Evolutionary conservation across 169 alveolate species (phyloP).

Genomic region (Sarcocystis neurona): DNA sequence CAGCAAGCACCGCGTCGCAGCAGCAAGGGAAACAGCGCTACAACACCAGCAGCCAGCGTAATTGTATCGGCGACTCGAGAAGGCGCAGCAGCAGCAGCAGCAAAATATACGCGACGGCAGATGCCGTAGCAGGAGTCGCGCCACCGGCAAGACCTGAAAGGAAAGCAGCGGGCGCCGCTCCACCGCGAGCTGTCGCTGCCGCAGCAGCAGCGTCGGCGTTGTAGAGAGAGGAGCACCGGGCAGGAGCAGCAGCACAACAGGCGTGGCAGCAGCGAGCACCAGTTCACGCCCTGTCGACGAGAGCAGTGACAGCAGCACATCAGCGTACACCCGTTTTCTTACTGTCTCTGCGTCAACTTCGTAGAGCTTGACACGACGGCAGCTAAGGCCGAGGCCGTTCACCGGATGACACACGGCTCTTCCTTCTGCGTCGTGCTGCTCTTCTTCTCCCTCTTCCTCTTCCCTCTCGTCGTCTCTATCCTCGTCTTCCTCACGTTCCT

Average conservation of each 20-base stretch:
- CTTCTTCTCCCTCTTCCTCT: background rate
- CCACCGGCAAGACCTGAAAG: no score
- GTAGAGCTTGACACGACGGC: constrained; percentile 36
- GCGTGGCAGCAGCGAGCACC: no score
- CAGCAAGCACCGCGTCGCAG: no score
- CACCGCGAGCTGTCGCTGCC: no score
- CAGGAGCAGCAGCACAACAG: background rate
- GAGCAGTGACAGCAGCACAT: background rate
- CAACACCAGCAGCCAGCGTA: no score
- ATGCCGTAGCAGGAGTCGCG: no score
- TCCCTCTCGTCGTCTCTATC: background rate
- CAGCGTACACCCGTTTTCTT: background rate
- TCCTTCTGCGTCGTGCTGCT: background rate
- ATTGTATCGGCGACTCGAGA: no score
- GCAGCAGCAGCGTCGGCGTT: background rate
- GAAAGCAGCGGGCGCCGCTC: no score
- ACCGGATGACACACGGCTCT: background rate
- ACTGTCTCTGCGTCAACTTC: constrained; percentile 39
- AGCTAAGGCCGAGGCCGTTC: background rate
- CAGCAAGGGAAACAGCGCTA: no score
- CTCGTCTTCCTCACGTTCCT: no score
- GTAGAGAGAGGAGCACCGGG: background rate
- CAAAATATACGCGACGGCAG: no score
- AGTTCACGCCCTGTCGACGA: background rate
- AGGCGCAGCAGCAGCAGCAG: no score